Base-by-base conservation (phyloP, 371 early-diverging fungal species). In the Sporodiniella umbellata region DNA sequence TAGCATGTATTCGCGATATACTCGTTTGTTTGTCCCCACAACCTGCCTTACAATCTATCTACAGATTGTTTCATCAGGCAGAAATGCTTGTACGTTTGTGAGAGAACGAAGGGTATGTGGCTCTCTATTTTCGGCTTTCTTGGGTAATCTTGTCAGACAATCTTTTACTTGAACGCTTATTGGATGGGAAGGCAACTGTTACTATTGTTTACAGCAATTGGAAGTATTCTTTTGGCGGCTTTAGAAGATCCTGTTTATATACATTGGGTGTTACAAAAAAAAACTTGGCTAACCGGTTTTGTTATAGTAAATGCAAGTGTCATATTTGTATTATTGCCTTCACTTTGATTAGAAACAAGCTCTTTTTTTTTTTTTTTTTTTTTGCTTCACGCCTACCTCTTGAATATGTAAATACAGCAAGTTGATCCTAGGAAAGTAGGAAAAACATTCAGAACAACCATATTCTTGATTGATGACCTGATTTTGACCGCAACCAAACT, bases 121-220 rank as follows among this genome's bases (percentile, higher is more conserved):
- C 28, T 44, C 44, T 44, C 44, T 44, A 28, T 44, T 44, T 44
- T 28, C 8, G 28, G 26, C 28, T 44, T 44, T 28, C 44, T 28
- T 44, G 24, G 44, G 17, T 44, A 44, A 44, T 44, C 44, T 44
- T 17, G 28, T 44, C 44, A 44, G n/a, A 15, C 44, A 26, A 7
- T 44, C 28, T 28, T 44, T 44, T 24, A 18, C 28, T 44, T 44
- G 28, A 44, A 44, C 44, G 17, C 28, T 44, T 44, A 6, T 44
- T 44, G 12, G 44, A 44, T 44, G 30, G 44, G 5, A 44, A 26
- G 24, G 44, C 44, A 44, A 44, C 44, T 44, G 44, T 28, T 44
- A 44, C 44, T 44, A 44, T 44, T 44, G 44, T 25, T 44, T 44
- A 25, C 44, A 44, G 44, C 44, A 44, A 44, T 44, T 28, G 24